Evolutionary conservation across 306 rosid species (phyloP).

Genomic region (Glycine soja): DNA sequence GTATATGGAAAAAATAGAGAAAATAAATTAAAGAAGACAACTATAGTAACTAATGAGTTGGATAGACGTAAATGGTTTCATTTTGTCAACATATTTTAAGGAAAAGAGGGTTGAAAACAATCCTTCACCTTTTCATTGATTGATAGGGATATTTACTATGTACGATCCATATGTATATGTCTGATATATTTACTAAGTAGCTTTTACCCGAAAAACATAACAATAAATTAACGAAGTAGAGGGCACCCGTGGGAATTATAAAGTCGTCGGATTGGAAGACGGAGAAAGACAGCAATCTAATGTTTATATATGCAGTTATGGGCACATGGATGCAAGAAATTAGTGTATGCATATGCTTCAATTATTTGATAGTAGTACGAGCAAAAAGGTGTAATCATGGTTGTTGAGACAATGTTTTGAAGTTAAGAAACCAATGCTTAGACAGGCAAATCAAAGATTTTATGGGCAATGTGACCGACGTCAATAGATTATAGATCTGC

Average conservation of each 20-base stretch:
- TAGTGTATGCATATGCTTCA: slow-evolving; percentile 7
- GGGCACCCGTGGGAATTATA: neutral
- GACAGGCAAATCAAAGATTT: slow-evolving; percentile 29
- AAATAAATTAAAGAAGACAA: slow-evolving; percentile 16
- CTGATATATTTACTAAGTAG: neutral
- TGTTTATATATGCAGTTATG: neutral
- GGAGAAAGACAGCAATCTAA: neutral
- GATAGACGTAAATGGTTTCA: slow-evolving; percentile 27
- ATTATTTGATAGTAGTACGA: slow-evolving; percentile 37
- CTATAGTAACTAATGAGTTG: slow-evolving; percentile 11
- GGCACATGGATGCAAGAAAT: too few species aligned
- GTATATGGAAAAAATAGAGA: neutral
- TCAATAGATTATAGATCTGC: neutral
- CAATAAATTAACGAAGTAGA: neutral
- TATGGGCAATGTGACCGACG: neutral
- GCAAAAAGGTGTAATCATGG: slow-evolving; percentile 50
- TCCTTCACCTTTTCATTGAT: slow-evolving; percentile 42
- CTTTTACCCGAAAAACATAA: neutral
- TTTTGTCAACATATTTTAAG: slow-evolving; percentile 46
- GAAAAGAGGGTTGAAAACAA: slow-evolving; percentile 45
- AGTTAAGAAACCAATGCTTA: slow-evolving; percentile 54
- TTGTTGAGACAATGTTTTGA: slow-evolving; percentile 54
- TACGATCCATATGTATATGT: too few species aligned
- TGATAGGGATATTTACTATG: slow-evolving; percentile 38
- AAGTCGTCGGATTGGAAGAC: neutral